Evolutionary conservation across 495 filamentous ascomycete genomes (phyloP), one percentile per base, ranked within the genome.

Genomic region (Xylaria intraflava): DNA sequence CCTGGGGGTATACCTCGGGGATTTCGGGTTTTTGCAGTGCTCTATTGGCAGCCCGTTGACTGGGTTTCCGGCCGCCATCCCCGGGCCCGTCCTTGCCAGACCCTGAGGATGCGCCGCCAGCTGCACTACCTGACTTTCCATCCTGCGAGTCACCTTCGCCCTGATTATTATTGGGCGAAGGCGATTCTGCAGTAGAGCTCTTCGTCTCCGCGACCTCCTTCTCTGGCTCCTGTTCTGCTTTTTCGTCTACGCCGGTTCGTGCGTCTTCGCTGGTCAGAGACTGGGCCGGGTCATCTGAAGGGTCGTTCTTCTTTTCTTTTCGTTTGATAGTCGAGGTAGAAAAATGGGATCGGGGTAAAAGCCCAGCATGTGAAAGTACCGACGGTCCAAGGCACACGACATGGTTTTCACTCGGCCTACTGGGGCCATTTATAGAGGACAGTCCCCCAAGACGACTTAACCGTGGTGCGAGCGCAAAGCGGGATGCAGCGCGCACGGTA

Each of bases 1-100:
- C 90, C 64, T 97, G 92, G 19, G 94, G 93, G 67, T 99, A 99
- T 33, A 96, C 84, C 44, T 96, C 94, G 19, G 94, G 94, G 5
- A 96, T 84, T 0, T 83, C 77, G 3, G 90, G 86, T 70, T 96
- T 97, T 63, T 88, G 81, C 42, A 97, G 70, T 19, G 87, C 84
- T 61, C 83, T 83, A 31, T 93, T 88, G 19, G 79, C 70, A 27
- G 78, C 74, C 24, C 67, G 61, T 64, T 85, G 90, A 62, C 86
- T 80, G 42, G 88, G 83, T 46, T 70, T 71, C 58, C 68, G 74
- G 22, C 78, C 74, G 20, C 77, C 72, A 52, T 78, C 72, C 17
- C 74, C 71, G 29, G 69, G 67, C 1, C 72, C 70, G 44, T 78
- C 73, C 35, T 71, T 69, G 8, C 69, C 64, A 14, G 72, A 71